Evolutionary conservation across 805 yeast genomes (phyloP), one percentile per base, ranked within the genome.

Genomic region (Teunomyces atbi): DNA sequence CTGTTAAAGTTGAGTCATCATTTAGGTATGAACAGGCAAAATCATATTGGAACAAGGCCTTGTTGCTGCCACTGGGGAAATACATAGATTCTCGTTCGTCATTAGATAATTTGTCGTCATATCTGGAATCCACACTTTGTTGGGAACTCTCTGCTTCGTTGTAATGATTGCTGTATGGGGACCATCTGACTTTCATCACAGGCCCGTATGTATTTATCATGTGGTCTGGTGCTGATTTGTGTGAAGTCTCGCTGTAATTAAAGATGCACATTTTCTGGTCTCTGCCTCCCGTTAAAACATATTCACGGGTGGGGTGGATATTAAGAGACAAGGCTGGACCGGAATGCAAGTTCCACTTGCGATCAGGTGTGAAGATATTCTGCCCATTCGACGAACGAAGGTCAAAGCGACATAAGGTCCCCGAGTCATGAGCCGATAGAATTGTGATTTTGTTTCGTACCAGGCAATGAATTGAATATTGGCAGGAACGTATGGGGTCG

Each of bases 271-370:
- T 73, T 54, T 83, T 84, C 44, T 86, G 84, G 65, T 94, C 99
- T 56, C 97, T 76, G 6, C 99, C 99, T 12, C 97, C 97, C 16
- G 96, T 88, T 4, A 84, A 83, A 16, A 94, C 78, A 56, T 84
- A 87, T 51, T 91, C 96, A 30, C 76, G 62, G 32, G 82, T 83
- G 0, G 95, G 96, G 59, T 91, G 96, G 83, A 96, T 90, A 56
- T 89, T 90, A 4, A 94, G 64, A 4, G 95, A 81, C 13, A 91
- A 69, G 0, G 96, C 98, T 2, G 96, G 96, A 0, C 96, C 96
- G 2, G 89, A 79, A 61, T 92, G 98, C 3, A 96, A 95, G 56
- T 85, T 87, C 61, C 94, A 76, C 48, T 84, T 82, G 43, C 83
- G 72, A 56, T 92, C 97, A 4, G 92, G 83, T 30, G 78, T 77